phyloP scores from a whole-genome alignment of 805 yeast species.

The Yamadazyma endophytica region DNA sequence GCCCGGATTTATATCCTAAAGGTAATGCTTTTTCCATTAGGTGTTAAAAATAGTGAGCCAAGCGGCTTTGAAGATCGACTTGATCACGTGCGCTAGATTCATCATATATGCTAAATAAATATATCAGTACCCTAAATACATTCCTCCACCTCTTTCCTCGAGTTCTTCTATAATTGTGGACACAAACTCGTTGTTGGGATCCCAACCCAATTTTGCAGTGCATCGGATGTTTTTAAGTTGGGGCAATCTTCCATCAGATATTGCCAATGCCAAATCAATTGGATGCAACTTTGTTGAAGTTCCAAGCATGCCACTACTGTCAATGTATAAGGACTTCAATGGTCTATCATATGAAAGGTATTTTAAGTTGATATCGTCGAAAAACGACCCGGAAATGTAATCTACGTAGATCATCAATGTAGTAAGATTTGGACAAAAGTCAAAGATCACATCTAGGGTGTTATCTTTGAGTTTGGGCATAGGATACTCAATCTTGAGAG shows the following conservation, averaged over 20 bases:
- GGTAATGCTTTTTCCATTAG: too few species aligned
- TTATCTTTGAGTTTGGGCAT: constrained; percentile 73
- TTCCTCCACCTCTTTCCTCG: constrained; percentile 75
- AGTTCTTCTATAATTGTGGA: constrained; percentile 57
- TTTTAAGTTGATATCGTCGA: constrained; percentile 29
- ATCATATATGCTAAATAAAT: too few species aligned
- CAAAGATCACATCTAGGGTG: constrained; percentile 69
- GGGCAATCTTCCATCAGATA: constrained; percentile 75
- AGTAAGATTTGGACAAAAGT: constrained; percentile 69
- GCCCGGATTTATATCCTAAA: constrained; percentile 28
- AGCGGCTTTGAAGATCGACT: too few species aligned
- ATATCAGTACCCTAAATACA: constrained; percentile 44
- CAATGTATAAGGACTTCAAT: constrained; percentile 60
- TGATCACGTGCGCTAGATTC: too few species aligned
- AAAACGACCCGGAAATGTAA: constrained; percentile 51
- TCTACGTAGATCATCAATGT: constrained; percentile 73
- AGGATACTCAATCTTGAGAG: constrained; percentile 75
- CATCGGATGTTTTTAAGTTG: constrained; percentile 57
- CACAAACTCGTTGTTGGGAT: constrained; percentile 42
- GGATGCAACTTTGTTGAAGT: constrained; percentile 82
- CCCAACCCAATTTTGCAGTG: constrained; percentile 85
- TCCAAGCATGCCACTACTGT: constrained; percentile 84
- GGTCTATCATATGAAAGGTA: constrained; percentile 35
- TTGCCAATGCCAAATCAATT: constrained; percentile 80
- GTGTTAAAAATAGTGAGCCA: too few species aligned